phyloP scores from a whole-genome alignment of 805 yeast species.

The Saccharomycopsis fermentans region DNA sequence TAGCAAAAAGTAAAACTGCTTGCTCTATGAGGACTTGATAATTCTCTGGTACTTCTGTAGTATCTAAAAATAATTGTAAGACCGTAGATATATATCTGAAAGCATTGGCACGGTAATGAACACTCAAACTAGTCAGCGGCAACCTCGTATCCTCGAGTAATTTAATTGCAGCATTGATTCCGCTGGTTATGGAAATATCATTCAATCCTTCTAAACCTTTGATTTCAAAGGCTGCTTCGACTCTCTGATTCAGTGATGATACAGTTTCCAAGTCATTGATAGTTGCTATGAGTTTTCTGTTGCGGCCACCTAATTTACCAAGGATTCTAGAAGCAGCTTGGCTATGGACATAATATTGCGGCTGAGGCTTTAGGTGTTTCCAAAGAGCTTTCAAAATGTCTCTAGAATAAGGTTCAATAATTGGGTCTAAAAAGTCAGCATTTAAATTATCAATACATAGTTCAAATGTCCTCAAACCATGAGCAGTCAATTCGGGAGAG shows the following conservation, averaged over 20 bases:
- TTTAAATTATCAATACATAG: constrained; percentile 93
- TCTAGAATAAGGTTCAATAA: constrained; percentile 89
- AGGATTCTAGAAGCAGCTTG: constrained; percentile 88
- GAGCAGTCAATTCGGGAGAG: constrained; percentile 82
- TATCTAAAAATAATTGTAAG: constrained; percentile 52
- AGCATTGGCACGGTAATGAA: constrained; percentile 68
- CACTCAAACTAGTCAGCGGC: constrained; percentile 23
- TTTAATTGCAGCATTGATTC: constrained; percentile 67
- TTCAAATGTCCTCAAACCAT: constrained; percentile 90
- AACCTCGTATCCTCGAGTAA: constrained; percentile 56
- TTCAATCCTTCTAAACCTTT: constrained; percentile 57
- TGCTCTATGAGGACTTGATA: constrained; percentile 36
- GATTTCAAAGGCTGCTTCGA: constrained; percentile 60
- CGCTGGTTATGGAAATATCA: constrained; percentile 75
- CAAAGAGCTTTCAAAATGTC: constrained; percentile 91
- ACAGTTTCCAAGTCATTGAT: constrained; percentile 50
- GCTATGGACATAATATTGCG: constrained; percentile 89
- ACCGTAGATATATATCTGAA: constrained; percentile 61
- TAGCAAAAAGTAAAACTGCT: constrained; percentile 35
- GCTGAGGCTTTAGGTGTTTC: constrained; percentile 83
- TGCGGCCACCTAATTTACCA: constrained; percentile 95
- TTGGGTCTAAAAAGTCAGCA: constrained; percentile 94
- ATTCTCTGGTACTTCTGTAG: constrained; percentile 31
- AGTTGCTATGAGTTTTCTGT: constrained; percentile 73
- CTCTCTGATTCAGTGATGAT: constrained; percentile 49